Conservation (phyloP, 2,329 filamentous ascomycete genomes). For the Trichoderma aggressivum region DNA sequence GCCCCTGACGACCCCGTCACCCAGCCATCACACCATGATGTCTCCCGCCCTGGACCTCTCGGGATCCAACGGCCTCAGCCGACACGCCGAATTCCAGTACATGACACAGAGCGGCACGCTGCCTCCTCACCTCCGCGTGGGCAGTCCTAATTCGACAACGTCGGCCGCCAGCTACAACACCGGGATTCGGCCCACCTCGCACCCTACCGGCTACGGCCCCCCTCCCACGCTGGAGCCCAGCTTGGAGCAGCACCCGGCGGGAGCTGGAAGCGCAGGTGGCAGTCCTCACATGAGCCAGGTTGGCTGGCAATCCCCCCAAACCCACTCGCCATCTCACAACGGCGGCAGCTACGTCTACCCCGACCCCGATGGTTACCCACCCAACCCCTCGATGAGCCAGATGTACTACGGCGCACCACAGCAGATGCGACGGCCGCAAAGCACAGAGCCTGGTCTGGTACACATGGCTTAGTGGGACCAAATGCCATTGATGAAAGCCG, state of each 20-base stretch:
- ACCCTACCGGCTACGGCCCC: slow-evolving; percentile 78
- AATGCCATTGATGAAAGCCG: neutral
- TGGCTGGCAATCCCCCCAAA: slow-evolving; percentile 83
- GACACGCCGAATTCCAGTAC: slow-evolving; percentile 68
- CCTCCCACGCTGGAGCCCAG: slow-evolving; percentile 83
- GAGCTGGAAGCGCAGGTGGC: slow-evolving; percentile 65
- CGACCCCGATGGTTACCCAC: slow-evolving; percentile 72
- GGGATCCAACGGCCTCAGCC: slow-evolving; percentile 63
- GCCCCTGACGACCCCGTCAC: slow-evolving; percentile 76
- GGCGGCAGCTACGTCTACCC: slow-evolving; percentile 72
- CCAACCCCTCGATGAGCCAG: slow-evolving; percentile 54
- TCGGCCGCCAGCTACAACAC: slow-evolving; percentile 52
- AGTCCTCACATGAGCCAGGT: slow-evolving; percentile 82
- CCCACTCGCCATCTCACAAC: slow-evolving; percentile 65
- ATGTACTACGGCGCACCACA: slow-evolving; percentile 69
- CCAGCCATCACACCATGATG: slow-evolving; percentile 71
- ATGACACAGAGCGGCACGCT: slow-evolving; percentile 70
- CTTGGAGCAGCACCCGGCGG: slow-evolving; percentile 70
- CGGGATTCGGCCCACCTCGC: slow-evolving; percentile 71
- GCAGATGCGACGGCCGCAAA: slow-evolving; percentile 67
- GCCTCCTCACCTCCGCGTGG: slow-evolving; percentile 76
- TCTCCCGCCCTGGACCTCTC: slow-evolving; percentile 76
- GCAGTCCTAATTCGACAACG: slow-evolving; percentile 66
- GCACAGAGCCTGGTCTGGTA: slow-evolving; percentile 61
- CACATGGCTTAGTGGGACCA: slow-evolving; percentile 37